These are phyloP conservation scores for Iris macrosiphon DNA, from an alignment of 106 monocot genomes.

Conservation along the genomic window DNA sequence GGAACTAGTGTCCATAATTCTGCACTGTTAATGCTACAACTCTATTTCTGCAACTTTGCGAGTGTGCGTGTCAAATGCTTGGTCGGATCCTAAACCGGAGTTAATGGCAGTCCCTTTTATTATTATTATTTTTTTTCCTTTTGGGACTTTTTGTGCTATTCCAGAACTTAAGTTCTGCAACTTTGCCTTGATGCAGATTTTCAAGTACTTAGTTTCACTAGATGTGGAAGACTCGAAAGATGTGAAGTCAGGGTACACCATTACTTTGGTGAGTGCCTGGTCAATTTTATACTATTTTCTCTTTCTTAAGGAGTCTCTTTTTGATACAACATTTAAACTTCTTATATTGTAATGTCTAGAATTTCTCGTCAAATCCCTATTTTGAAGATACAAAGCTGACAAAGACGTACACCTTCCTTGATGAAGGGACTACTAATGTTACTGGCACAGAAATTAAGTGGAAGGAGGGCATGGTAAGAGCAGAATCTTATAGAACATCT, in stretches of 20 bases:
- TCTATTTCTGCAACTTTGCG: no score
- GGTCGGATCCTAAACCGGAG: no score
- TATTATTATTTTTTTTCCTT: no score
- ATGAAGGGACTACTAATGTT: slow-evolving; percentile 50
- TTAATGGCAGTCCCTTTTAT: no score
- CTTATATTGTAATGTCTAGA: slow-evolving; percentile 26
- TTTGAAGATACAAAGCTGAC: slow-evolving; percentile 57
- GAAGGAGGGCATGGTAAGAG: slow-evolving; percentile 66
- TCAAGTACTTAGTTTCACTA: slow-evolving; percentile 54
- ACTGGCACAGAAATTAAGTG: slow-evolving; percentile 57
- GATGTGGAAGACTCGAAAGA: slow-evolving; percentile 82
- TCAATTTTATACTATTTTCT: neutral
- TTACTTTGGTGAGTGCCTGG: slow-evolving; percentile 48
- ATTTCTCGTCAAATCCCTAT: slow-evolving; percentile 55
- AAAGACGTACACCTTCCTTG: slow-evolving; percentile 46
- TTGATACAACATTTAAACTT: no score
- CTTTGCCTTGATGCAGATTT: slow-evolving; percentile 38
- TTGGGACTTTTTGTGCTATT: no score
- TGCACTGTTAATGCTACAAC: no score
- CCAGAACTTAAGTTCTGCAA: no score
- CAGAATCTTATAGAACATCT: neutral
- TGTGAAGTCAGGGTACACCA: slow-evolving; percentile 74
- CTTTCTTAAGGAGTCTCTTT: no score
- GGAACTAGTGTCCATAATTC: no score
- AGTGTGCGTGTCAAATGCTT: no score